Evolutionary conservation across 2,329 filamentous ascomycete species (phyloP), one percentile per base, ranked within the genome.

Genomic region (Magnaporthiopsis incrustans): DNA sequence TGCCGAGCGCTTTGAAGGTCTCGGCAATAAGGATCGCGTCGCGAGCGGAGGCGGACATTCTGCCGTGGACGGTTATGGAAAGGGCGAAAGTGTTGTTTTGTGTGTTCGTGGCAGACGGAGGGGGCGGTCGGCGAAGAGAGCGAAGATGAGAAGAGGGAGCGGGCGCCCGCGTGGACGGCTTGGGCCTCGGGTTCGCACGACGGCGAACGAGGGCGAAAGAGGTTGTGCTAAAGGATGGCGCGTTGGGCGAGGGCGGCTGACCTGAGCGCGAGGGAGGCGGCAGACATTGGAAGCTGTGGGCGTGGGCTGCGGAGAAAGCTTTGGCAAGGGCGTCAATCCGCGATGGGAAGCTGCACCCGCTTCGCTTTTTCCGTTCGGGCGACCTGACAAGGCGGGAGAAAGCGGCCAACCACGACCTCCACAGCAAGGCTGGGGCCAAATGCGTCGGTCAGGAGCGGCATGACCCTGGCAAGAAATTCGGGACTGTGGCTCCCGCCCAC

Each of bases 1-100:
- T 64, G 57, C 65, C 65, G n/a, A 70, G 66, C 18, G 67, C 67
- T 11, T 69, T 56, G 27, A 67, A 66, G 14, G 65, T 66, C 57
- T 70, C 69, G 25, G 67, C 59, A 33, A 69, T 68, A 22, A 69
- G 56, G 22, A 66, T 63, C 60, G 69, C 67, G 64, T 70, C 69
- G 30, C 67, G 53, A 15, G 60, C 32, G 10, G 60, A 57, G n/a
- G 60, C 60, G 27, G 56, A 57, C 35, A 61, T 57, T 59, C 32
- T 27, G 57, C 33, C 44, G n/a, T 57, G n/a, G 25, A 10, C 27
- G 57, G 6, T 12, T 38, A 22, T 56, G 18, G n/a, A 15, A 1
- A 8, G 56, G 57, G 57, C 11, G 57, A 27, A 25, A 15, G 50
- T 25, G 30, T 35, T 11, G 7, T 22, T 18, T 53, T 56, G 14